Evolutionary conservation across 805 yeast genomes (phyloP).

Genomic region (Isabelozyma heimii): DNA sequence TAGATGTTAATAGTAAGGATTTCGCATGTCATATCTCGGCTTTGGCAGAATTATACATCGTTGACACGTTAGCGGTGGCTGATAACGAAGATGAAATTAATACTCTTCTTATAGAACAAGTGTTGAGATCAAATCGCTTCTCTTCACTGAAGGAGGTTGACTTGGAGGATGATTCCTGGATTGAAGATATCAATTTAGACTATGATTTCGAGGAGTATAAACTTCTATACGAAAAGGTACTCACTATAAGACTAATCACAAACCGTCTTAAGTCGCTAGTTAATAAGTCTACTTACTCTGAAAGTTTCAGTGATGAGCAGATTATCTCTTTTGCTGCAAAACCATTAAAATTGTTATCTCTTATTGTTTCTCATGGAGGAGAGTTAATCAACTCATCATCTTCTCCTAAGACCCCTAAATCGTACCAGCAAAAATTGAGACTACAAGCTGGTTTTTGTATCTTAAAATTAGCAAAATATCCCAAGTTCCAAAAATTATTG

Average conservation of each 20-base stretch:
- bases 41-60: slow-evolving; percentile 55
- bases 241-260: slow-evolving; percentile 54
- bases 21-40: slow-evolving; percentile 59
- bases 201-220: slow-evolving; percentile 14
- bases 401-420: slow-evolving; percentile 57
- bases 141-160: slow-evolving; percentile 24
- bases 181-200: slow-evolving; percentile 43
- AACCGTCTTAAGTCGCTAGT: slow-evolving; percentile 49
- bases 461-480: slow-evolving; percentile 59
- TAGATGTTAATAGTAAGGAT: slow-evolving; percentile 32
- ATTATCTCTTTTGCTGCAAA: slow-evolving; percentile 36
- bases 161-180: slow-evolving; percentile 39
- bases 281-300: slow-evolving; percentile 31
- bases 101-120: slow-evolving; percentile 55
- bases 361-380: slow-evolving; percentile 73
- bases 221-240: slow-evolving; percentile 46
- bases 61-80: slow-evolving; percentile 48
- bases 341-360: slow-evolving; percentile 64
- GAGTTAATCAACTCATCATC: slow-evolving; percentile 56
- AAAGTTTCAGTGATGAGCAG: slow-evolving; percentile 11
- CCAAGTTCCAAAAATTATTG: slow-evolving; percentile 51
- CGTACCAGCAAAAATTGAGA: slow-evolving; percentile 59
- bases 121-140: slow-evolving; percentile 52
- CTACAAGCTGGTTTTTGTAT: slow-evolving; percentile 65
- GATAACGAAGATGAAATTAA: slow-evolving; percentile 58